phyloP scores from a whole-genome alignment of 805 yeast species.

The Myxozyma geophila region DNA sequence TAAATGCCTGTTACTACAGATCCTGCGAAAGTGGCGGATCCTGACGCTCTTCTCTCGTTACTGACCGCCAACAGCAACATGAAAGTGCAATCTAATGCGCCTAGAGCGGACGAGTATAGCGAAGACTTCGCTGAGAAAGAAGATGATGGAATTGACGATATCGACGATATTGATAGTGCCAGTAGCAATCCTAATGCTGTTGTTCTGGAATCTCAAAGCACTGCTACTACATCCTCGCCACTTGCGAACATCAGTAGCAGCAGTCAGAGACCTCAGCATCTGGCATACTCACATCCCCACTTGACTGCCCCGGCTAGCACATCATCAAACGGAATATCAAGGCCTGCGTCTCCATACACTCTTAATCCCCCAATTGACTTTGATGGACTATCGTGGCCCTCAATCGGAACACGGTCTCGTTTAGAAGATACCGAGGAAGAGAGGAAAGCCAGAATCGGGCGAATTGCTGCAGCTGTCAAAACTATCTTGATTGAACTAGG shows the following conservation, averaged over 20 bases:
- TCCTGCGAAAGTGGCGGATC: constrained; percentile 15
- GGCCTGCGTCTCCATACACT: constrained; percentile 84
- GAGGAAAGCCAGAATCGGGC: constrained; percentile 63
- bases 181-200: constrained; percentile 10
- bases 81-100: constrained; percentile 20
- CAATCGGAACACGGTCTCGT: constrained; percentile 78
- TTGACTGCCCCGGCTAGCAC: constrained; percentile 8
- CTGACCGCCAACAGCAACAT: constrained; percentile 22
- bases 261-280: constrained; percentile 4
- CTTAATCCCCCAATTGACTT: constrained; percentile 82
- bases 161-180: constrained; percentile 18
- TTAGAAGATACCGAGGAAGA: constrained; percentile 72
- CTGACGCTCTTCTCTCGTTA: constrained; percentile 25
- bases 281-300: constrained; percentile 11
- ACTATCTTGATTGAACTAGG: constrained; percentile 78
- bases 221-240: constrained; percentile 20
- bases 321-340: constrained; percentile 53
- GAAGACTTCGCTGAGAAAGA: too few relatives aligned
- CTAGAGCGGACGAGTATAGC: constrained; percentile 16
- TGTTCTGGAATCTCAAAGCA: neutral
- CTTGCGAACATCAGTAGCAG: neutral
- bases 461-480: constrained; percentile 85
- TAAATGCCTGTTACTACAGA: constrained; percentile 16
- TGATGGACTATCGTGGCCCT: constrained; percentile 95
- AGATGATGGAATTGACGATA: constrained; percentile 16